Evolutionary conservation across 495 filamentous ascomycete genomes (phyloP), one percentile per base, ranked within the genome.

Genomic region (Umbilicaria muhlenbergii): DNA sequence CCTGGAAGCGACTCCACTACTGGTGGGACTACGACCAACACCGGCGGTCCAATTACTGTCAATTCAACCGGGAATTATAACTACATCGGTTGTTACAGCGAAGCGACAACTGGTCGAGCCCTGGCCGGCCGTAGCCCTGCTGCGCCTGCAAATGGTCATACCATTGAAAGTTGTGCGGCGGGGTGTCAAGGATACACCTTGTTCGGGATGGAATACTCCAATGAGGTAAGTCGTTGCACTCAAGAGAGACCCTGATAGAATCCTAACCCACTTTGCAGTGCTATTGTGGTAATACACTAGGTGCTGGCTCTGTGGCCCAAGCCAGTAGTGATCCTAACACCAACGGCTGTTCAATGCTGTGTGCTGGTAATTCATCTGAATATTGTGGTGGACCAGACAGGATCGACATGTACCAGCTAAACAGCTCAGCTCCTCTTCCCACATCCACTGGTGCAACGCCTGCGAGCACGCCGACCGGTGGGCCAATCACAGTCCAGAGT

Each of bases 41-140:
- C 5, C 36, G 33, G 47, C n/a, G 47, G 43, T 21, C 50, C 43
- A 12, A 42, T 45, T 38, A 48, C 45, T 36, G 51, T 50, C 28
- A 51, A 46, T 18, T 47, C 46, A 5, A 39, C 48, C 14, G 49
- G 52, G 14, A 39, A 24, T 11, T 60, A 56, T 47, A 53, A 47
- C 17, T 57, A 58, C 38, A 16, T 58, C 14, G 60, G 57, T 32
- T 66, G 63, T 40, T 66, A 66, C 34, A 51, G 47, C 0, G 63
- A 66, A 21, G 55, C 47, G 32, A 56, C 54, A 42, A 38, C 24
- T 10, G 56, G 51, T 3, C 40, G 59, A 37, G 57, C 61, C 32
- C 52, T 64, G 15, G 48, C 48, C 3, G 43, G 48, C 5, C 47
- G 45, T 32, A 43, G 46, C 4, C 19, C 33, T 32, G 33, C 47